Evolutionary conservation across 1,139 yeast genomes (phyloP).

Genomic region (Geotrichum phurueaensis): DNA sequence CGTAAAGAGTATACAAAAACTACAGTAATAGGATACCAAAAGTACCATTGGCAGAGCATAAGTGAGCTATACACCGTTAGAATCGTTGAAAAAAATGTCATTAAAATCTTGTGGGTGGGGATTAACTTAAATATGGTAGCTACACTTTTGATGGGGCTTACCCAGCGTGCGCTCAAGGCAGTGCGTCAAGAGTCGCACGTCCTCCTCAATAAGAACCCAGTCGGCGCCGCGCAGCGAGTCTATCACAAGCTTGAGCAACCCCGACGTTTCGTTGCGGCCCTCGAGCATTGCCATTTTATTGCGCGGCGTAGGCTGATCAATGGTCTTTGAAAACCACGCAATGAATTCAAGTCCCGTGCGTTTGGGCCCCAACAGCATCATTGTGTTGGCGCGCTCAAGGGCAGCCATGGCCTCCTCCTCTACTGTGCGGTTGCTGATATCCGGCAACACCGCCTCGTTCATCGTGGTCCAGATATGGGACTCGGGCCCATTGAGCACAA

Average conservation of each 20-base stretch:
- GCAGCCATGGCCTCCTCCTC: constrained; percentile 4
- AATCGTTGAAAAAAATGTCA: background rate
- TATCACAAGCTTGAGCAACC: constrained; percentile 31
- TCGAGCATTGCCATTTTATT: constrained; percentile 19
- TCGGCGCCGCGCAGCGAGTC: constrained; percentile 26
- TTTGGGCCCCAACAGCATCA: background rate
- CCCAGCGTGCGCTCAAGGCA: constrained; percentile 35
- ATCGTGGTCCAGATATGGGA: constrained; percentile 25
- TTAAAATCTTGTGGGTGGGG: background rate
- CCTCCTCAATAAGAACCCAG: constrained; percentile 34
- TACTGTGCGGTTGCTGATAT: background rate
- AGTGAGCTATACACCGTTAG: too few relatives aligned
- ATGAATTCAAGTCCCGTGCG: constrained; percentile 4
- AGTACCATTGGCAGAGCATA: too few relatives aligned
- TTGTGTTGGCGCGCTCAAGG: background rate
- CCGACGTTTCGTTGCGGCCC: constrained; percentile 29
- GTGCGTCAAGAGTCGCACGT: constrained; percentile 29
- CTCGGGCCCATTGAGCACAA: constrained; percentile 52
- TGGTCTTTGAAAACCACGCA: constrained; percentile 3
- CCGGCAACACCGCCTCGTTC: background rate
- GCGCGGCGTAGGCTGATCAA: constrained; percentile 5
- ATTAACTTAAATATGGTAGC: constrained; percentile 17
- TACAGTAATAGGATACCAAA: too few relatives aligned
- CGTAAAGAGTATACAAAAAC: too few relatives aligned
- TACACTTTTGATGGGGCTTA: constrained; percentile 25